phyloP scores from a whole-genome alignment of 2,329 filamentous ascomycete species.

The Ceratocystis variospora region DNA sequence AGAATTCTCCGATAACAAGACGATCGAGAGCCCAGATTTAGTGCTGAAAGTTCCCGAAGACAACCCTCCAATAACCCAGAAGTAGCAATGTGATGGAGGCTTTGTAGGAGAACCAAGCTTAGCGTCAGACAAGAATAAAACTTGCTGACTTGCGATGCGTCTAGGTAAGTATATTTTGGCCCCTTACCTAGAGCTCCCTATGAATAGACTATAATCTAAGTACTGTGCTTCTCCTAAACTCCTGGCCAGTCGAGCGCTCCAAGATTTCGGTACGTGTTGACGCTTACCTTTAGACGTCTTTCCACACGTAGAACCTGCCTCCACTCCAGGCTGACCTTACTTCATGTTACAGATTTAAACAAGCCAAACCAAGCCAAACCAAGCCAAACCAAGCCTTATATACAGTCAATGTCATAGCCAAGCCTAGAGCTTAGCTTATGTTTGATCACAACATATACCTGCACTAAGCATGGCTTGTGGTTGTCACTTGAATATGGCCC shows the following conservation, averaged over 20 bases:
- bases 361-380: background rate
- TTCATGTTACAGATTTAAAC: slow-evolving; percentile 2
- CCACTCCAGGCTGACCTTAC: background rate
- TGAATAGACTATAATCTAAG: too few relatives aligned
- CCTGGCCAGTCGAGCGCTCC: background rate
- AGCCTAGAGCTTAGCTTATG: too few relatives aligned
- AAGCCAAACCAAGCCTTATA: too few relatives aligned
- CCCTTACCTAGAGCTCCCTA: background rate
- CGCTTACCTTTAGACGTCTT: background rate
- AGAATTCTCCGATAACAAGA: background rate
- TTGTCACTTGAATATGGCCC: too few relatives aligned
- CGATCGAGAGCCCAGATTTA: background rate
- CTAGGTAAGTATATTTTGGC: background rate
- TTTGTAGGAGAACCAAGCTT: background rate
- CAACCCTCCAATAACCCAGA: background rate
- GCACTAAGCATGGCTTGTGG: too few relatives aligned
- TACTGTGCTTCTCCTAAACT: background rate
- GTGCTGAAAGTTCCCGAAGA: background rate
- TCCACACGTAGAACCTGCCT: background rate
- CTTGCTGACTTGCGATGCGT: background rate
- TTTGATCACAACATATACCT: too few relatives aligned
- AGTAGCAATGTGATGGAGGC: too few relatives aligned
- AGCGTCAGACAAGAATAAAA: background rate
- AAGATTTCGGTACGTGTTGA: background rate
- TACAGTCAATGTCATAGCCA: too few relatives aligned